Conservation (phyloP, 768 basidiomycete species). For the Mycena haematopus region DNA sequence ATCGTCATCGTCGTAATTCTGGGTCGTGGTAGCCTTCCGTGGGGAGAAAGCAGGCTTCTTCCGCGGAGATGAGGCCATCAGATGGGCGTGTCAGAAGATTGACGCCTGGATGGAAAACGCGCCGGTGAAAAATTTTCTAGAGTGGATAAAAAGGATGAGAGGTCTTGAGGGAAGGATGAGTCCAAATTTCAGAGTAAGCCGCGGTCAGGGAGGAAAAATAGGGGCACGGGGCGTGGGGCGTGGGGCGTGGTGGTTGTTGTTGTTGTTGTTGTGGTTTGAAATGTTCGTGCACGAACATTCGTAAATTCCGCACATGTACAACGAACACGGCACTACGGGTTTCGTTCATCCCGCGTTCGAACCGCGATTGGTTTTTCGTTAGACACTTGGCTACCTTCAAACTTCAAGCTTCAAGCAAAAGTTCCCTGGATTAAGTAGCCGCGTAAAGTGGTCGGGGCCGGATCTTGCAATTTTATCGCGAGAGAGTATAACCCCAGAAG, state of each 20-base stretch:
- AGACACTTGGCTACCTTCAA: too few relatives aligned
- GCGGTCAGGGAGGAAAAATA: background rate
- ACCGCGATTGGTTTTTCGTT: too few relatives aligned
- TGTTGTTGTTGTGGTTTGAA: background rate
- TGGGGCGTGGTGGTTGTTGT: background rate
- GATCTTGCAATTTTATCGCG: too few relatives aligned
- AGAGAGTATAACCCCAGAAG: too few relatives aligned
- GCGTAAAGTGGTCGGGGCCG: too few relatives aligned
- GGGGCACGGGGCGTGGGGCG: background rate
- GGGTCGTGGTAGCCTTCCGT: background rate
- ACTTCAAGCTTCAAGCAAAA: too few relatives aligned
- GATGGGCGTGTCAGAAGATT: constrained; percentile 1
- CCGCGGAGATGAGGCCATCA: background rate
- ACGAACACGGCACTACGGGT: too few relatives aligned
- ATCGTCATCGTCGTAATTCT: background rate
- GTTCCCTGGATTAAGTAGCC: too few relatives aligned
- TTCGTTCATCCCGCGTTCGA: too few relatives aligned
- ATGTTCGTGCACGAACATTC: too few relatives aligned
- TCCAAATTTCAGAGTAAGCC: background rate
- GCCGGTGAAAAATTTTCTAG: background rate
- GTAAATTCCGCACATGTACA: too few relatives aligned
- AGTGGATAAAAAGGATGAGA: background rate
- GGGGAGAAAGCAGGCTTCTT: constrained; percentile 9
- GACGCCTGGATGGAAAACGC: background rate
- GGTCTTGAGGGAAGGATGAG: background rate